Percentiles rank a stretch among this genome's conserved stretches.
Evolutionary conservation across 768 basidiomycete species (phyloP).

Genomic region (Leccinum disarticulatum): DNA sequence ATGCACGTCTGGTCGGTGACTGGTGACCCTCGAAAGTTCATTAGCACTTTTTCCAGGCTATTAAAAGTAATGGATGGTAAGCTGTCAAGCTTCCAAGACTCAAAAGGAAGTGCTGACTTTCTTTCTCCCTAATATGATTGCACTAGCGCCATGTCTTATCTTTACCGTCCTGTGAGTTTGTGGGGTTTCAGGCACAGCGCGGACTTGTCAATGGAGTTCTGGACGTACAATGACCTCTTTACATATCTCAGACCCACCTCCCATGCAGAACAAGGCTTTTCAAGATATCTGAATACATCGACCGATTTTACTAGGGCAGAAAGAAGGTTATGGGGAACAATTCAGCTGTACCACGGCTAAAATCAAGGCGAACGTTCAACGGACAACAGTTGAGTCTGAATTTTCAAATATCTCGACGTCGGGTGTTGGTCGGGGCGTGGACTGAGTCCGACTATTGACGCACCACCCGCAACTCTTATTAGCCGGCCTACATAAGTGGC

Average conservation of each 20-base stretch:
- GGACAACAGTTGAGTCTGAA: too few species aligned
- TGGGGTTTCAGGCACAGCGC: not conserved
- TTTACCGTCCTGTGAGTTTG: conserved; percentile 28
- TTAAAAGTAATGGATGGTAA: not conserved
- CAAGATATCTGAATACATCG: conserved; percentile 79
- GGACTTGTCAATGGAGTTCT: not conserved
- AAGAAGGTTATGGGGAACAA: conserved; percentile 23
- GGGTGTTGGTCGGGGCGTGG: too few species aligned
- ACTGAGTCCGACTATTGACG: too few species aligned
- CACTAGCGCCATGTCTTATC: conserved; percentile 83
- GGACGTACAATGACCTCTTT: conserved; percentile 71
- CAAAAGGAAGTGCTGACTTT: conserved; percentile 36
- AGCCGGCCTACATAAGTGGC: too few species aligned
- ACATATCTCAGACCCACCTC: conserved; percentile 92
- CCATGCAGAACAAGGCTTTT: conserved; percentile 89
- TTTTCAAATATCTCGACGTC: too few species aligned
- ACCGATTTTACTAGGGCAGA: conserved; percentile 54
- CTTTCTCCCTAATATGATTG: conserved; percentile 87
- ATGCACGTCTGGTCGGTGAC: conserved; percentile 73
- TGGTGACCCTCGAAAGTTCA: conserved; percentile 69
- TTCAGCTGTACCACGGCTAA: too few species aligned
- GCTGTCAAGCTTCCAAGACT: not conserved
- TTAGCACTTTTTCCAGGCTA: conserved; percentile 73
- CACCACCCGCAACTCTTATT: too few species aligned
- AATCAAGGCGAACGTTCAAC: too few species aligned